Evolutionary conservation across 2,329 filamentous ascomycete species (phyloP).

Genomic region (Neonectria neomacrospora): DNA sequence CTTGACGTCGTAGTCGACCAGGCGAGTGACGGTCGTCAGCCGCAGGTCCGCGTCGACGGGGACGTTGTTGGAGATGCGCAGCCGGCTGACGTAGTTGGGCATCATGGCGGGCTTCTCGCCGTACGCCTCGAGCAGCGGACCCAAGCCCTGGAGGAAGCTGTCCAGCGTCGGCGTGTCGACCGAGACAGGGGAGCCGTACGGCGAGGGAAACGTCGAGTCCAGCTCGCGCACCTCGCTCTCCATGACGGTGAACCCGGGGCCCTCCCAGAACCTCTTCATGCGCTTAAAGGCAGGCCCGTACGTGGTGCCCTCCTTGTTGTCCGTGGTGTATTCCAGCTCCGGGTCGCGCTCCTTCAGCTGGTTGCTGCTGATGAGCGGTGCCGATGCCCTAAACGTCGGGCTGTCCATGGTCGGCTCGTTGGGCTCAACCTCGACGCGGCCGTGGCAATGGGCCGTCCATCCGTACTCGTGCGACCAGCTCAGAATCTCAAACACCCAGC

Average conservation of each 20-base stretch:
- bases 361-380: constrained; percentile 11
- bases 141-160: constrained; percentile 41
- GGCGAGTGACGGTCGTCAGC: constrained; percentile 40
- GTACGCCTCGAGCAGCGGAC: constrained; percentile 37
- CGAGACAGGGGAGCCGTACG: constrained; percentile 38
- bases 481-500: constrained; percentile 37
- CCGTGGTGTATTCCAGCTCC: constrained; percentile 8
- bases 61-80: constrained; percentile 47
- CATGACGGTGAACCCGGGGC: constrained; percentile 36
- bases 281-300: constrained; percentile 44
- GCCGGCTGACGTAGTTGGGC: constrained; percentile 46
- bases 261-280: constrained; percentile 36
- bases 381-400: constrained; percentile 28
- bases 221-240: constrained; percentile 39
- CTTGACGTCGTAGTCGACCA: constrained; percentile 40
- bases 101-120: constrained; percentile 41
- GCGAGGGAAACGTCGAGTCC: constrained; percentile 9
- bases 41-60: constrained; percentile 28
- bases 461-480: constrained; percentile 38
- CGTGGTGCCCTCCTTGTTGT: constrained; percentile 28
- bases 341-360: constrained; percentile 21
- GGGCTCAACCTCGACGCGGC: constrained; percentile 34
- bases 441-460: constrained; percentile 41
- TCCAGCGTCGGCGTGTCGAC: constrained; percentile 46
- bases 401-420: constrained; percentile 32